phyloP scores from a whole-genome alignment of 1,139 yeast genomes.

The Suhomyces wounanorum region DNA sequence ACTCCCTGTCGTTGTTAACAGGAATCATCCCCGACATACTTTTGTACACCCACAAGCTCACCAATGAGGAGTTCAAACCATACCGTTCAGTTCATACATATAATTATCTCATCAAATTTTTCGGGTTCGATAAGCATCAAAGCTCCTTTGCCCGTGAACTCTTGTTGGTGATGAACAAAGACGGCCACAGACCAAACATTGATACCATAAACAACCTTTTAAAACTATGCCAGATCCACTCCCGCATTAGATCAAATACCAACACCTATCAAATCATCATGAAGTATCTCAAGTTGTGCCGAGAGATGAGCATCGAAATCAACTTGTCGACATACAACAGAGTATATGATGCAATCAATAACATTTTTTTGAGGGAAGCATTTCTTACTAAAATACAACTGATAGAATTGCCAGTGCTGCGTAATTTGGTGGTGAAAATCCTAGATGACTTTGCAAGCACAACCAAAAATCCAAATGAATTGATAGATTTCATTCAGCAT shows the following conservation, averaged over 20 bases:
- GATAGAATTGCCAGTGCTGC: constrained; percentile 38
- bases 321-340: constrained; percentile 42
- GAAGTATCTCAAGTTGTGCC: constrained; percentile 34
- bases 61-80: constrained; percentile 31
- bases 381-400: constrained; percentile 36
- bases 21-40: constrained; percentile 45
- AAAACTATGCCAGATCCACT: constrained; percentile 35
- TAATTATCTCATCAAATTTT: constrained; percentile 44
- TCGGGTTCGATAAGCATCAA: constrained; percentile 46
- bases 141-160: constrained; percentile 45
- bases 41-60: constrained; percentile 41
- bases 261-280: constrained; percentile 35
- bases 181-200: constrained; percentile 43
- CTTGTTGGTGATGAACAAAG: constrained; percentile 44
- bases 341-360: constrained; percentile 41
- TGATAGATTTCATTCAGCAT: constrained; percentile 35
- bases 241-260: constrained; percentile 35
- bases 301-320: constrained; percentile 30
- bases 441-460: constrained; percentile 40
- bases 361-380: constrained; percentile 40
- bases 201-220: constrained; percentile 44
- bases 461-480: constrained; percentile 28
- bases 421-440: constrained; percentile 31
- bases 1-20: constrained; percentile 37
- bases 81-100: constrained; percentile 41